Evolutionary conservation across 306 rosid species (phyloP).

Genomic region (Glycyrrhiza uralensis): DNA sequence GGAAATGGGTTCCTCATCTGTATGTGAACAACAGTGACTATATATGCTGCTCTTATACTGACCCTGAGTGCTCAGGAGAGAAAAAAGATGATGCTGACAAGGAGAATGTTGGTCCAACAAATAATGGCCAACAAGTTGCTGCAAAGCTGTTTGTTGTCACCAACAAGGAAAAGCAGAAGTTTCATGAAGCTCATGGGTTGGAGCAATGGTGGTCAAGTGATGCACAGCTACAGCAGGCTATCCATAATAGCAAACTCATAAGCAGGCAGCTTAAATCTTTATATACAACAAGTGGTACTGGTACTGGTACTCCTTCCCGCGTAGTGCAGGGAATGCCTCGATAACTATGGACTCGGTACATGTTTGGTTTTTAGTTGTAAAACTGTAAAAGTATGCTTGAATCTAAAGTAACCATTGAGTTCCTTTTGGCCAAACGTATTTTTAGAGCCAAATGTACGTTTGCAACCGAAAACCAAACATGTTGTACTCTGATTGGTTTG

Average conservation of each 20-base stretch:
- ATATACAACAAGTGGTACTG: slow-evolving; percentile 35
- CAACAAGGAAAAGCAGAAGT: slow-evolving; percentile 87
- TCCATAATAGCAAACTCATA: slow-evolving; percentile 78
- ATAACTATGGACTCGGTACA: slow-evolving; percentile 6
- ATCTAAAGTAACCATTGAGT: too few relatives aligned
- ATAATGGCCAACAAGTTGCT: slow-evolving; percentile 41
- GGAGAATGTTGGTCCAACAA: slow-evolving; percentile 57
- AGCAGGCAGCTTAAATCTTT: slow-evolving; percentile 79
- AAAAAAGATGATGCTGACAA: slow-evolving; percentile 39
- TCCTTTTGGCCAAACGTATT: too few relatives aligned
- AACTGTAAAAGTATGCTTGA: too few relatives aligned
- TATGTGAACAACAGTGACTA: slow-evolving; percentile 95
- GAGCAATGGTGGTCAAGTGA: slow-evolving; percentile 99
- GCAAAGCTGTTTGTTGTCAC: slow-evolving; percentile 81
- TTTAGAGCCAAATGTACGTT: too few relatives aligned
- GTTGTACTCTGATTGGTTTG: not conserved
- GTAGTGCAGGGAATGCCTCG: slow-evolving; percentile 37
- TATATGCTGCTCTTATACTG: slow-evolving; percentile 88
- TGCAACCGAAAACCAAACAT: too few relatives aligned
- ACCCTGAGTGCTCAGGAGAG: slow-evolving; percentile 47
- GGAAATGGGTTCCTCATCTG: slow-evolving; percentile 88
- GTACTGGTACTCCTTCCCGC: slow-evolving; percentile 42
- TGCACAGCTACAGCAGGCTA: slow-evolving; percentile 67
- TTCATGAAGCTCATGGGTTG: slow-evolving; percentile 88
- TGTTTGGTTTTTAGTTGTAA: too few relatives aligned